phyloP scores from a whole-genome alignment of 306 rosid genomes.

The Prunus fruticosa region DNA sequence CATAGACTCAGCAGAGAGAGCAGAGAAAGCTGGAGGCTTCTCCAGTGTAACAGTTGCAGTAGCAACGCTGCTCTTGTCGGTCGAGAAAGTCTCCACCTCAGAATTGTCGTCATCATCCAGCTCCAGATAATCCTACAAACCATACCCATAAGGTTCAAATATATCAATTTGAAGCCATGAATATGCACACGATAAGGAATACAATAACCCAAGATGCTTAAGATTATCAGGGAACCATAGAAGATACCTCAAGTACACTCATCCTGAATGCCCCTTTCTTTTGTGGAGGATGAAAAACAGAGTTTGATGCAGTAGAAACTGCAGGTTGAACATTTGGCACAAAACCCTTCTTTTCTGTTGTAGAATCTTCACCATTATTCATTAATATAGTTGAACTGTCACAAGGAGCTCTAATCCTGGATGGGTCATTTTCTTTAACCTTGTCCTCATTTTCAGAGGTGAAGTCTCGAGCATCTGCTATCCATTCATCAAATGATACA shows the following conservation, averaged over 20 bases:
- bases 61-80: constrained; percentile 27
- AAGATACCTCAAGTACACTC: constrained; percentile 82
- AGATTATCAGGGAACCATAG: background rate
- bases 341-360: constrained; percentile 27
- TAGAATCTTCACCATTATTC: constrained; percentile 29
- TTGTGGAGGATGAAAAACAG: constrained; percentile 39
- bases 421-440: constrained; percentile 47
- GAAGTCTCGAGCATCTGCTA: constrained; percentile 31
- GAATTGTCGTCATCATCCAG: constrained; percentile 53
- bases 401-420: constrained; percentile 35
- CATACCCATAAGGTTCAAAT: background rate
- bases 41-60: constrained; percentile 30
- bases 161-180: background rate
- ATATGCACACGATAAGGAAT: no score
- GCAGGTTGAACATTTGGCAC: constrained; percentile 16
- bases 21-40: constrained; percentile 26
- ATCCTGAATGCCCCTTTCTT: constrained; percentile 65
- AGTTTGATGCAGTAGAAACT: constrained; percentile 36
- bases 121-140: constrained; percentile 64
- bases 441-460: constrained; percentile 35
- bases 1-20: constrained; percentile 26
- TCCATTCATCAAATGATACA: constrained; percentile 21
- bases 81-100: constrained; percentile 23
- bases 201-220: background rate
- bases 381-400: constrained; percentile 26